These are phyloP conservation scores for Capsaspora owczarzaki DNA, from an alignment of 78 protist species.

Conservation along the genomic window DNA sequence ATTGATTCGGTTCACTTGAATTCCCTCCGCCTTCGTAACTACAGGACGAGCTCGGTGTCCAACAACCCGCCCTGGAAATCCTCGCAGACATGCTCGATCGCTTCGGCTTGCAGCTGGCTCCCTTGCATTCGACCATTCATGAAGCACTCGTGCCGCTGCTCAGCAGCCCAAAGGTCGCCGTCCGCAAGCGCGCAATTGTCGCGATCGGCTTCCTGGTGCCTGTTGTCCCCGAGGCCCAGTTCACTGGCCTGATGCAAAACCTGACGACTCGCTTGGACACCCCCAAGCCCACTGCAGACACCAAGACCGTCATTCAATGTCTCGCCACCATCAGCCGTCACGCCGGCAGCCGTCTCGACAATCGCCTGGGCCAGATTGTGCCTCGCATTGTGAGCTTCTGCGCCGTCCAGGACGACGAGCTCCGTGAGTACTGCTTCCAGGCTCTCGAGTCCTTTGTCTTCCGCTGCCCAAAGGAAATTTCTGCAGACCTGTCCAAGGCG, in stretches of 20 bases:
- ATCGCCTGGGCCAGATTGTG: too few relatives aligned
- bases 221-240: background rate
- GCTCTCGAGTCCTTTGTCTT: slow-evolving; percentile 64
- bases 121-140: background rate
- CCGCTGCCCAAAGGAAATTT: slow-evolving; percentile 57
- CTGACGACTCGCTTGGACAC: too few relatives aligned
- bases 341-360: too few relatives aligned
- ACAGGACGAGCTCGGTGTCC: background rate
- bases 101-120: background rate
- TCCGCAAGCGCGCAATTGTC: background rate
- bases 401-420: slow-evolving; percentile 35
- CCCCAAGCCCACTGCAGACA: too few relatives aligned
- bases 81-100: background rate
- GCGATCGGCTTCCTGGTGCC: background rate
- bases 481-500: slow-evolving; percentile 35
- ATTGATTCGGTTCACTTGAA: too few relatives aligned
- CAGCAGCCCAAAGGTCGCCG: background rate
- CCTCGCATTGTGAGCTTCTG: too few relatives aligned
- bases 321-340: too few relatives aligned
- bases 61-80: background rate
- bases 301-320: too few relatives aligned
- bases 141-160: background rate
- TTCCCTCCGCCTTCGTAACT: background rate
- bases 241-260: background rate
- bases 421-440: slow-evolving; percentile 6